A percentile compares a stretch with the other conserved stretches of the same genome.
Evolutionary conservation across 352 stramenopile species (phyloP).

Genomic region (Phytophthora pini): DNA sequence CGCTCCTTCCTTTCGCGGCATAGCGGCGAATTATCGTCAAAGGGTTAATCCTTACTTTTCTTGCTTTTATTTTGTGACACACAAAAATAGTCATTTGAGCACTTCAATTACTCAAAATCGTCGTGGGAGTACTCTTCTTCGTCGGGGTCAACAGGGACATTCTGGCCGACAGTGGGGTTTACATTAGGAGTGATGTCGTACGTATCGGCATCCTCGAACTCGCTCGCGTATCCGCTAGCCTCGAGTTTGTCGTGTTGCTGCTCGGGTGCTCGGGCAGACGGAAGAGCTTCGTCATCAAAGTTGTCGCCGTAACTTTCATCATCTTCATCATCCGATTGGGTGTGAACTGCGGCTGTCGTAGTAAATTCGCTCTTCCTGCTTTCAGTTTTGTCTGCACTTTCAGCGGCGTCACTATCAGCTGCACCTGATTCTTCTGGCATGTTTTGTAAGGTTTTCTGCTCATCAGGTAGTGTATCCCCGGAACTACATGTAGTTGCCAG

Average conservation of each 20-base stretch:
- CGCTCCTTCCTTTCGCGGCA: too few species aligned
- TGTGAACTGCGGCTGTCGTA: slow-evolving; percentile 1
- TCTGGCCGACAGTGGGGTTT: slow-evolving; percentile 8
- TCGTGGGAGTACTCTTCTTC: slow-evolving; percentile 53
- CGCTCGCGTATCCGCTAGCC: slow-evolving; percentile 41
- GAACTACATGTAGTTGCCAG: too few species aligned
- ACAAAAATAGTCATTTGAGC: slow-evolving; percentile 23
- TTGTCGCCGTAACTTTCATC: slow-evolving; percentile 33
- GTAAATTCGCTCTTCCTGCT: too few species aligned
- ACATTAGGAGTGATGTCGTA: not conserved
- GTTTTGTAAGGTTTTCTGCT: too few species aligned
- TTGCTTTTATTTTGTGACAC: slow-evolving; percentile 3
- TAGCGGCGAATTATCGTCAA: too few species aligned
- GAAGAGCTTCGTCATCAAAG: slow-evolving; percentile 49
- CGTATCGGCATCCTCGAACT: slow-evolving; percentile 42
- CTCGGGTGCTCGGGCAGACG: slow-evolving; percentile 1
- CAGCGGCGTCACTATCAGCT: too few species aligned
- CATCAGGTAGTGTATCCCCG: too few species aligned
- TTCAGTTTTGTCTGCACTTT: not conserved
- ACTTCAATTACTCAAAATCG: slow-evolving; percentile 47
- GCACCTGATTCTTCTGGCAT: too few species aligned
- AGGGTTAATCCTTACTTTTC: too few species aligned
- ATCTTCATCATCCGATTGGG: slow-evolving; percentile 10
- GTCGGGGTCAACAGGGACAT: slow-evolving; percentile 10
- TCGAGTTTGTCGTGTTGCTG: slow-evolving; percentile 16